phyloP scores from a whole-genome alignment of 257 asterid species.

The Rhazya stricta region DNA sequence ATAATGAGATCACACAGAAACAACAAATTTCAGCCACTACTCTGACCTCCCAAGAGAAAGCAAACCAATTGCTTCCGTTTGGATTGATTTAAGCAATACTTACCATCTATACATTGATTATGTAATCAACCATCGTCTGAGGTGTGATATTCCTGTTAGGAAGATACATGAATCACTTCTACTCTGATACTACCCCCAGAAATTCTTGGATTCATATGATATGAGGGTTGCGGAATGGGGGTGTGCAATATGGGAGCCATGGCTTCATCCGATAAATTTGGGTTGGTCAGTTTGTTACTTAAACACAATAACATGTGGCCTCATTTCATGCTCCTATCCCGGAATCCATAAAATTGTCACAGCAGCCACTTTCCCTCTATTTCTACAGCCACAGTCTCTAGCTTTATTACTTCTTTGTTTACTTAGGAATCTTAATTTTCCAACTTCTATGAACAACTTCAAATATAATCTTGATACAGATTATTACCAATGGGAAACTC shows the following conservation, averaged over 20 bases:
- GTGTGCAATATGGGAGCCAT: not conserved
- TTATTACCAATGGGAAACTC: slow-evolving; percentile 25
- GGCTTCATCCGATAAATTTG: not conserved
- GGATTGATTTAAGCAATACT: not conserved
- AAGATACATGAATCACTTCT: not conserved
- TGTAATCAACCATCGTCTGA: not conserved
- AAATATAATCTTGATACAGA: slow-evolving; percentile 1
- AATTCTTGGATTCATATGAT: not conserved
- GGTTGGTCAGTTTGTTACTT: not conserved
- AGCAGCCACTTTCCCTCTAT: not conserved
- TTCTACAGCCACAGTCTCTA: not conserved
- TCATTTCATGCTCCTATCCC: not conserved
- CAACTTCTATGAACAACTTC: not conserved
- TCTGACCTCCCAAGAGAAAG: not conserved
- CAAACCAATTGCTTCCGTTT: not conserved
- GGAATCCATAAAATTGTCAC: not conserved
- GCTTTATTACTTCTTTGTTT: not conserved
- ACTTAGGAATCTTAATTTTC: not conserved
- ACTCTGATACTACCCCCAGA: not conserved
- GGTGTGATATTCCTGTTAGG: not conserved
- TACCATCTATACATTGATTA: not conserved
- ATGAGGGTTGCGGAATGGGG: not conserved
- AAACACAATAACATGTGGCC: not conserved
- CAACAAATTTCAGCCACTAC: not conserved
- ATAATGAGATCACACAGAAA: not conserved